Evolutionary conservation across 1,284 basidiomycete species (phyloP).

Genomic region (Stygiomarasmius scandens): DNA sequence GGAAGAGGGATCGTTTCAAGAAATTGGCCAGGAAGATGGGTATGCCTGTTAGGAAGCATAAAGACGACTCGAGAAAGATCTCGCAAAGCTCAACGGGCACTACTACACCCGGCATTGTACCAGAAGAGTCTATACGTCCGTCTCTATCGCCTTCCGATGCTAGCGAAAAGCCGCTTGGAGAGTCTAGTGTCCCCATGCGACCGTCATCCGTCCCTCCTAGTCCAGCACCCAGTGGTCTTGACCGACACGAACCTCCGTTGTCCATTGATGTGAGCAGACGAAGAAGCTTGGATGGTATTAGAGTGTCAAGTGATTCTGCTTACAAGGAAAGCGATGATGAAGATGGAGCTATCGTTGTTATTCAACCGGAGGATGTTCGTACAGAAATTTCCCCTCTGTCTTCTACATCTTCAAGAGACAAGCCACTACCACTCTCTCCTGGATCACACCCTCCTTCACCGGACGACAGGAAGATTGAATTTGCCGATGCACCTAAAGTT

Average conservation of each 20-base stretch:
- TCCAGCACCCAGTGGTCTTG: slow-evolving; percentile 29
- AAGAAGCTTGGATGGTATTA: slow-evolving; percentile 46
- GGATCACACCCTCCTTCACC: slow-evolving; percentile 3
- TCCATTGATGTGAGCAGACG: slow-evolving; percentile 33
- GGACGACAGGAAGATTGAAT: slow-evolving; percentile 19
- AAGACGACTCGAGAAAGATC: neutral
- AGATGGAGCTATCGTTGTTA: slow-evolving; percentile 7
- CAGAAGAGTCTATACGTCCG: neutral
- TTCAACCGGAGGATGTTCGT: neutral
- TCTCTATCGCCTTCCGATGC: neutral
- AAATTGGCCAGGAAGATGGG: slow-evolving; percentile 67
- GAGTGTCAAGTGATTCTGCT: slow-evolving; percentile 15
- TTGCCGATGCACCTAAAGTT: slow-evolving; percentile 22
- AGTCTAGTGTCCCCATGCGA: slow-evolving; percentile 24
- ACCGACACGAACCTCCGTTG: slow-evolving; percentile 27
- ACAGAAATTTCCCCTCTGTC: too few relatives aligned
- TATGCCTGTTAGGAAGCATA: slow-evolving; percentile 30
- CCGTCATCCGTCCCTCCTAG: slow-evolving; percentile 58
- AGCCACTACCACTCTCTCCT: slow-evolving; percentile 2
- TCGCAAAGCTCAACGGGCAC: neutral
- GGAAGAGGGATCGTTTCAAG: slow-evolving; percentile 74
- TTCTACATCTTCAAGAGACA: neutral
- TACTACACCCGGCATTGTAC: neutral
- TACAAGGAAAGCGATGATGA: slow-evolving; percentile 7
- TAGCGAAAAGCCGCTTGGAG: neutral